Conservation (phyloP, 192 early-diverging fungal species). For the Coemansia sp. region DNA sequence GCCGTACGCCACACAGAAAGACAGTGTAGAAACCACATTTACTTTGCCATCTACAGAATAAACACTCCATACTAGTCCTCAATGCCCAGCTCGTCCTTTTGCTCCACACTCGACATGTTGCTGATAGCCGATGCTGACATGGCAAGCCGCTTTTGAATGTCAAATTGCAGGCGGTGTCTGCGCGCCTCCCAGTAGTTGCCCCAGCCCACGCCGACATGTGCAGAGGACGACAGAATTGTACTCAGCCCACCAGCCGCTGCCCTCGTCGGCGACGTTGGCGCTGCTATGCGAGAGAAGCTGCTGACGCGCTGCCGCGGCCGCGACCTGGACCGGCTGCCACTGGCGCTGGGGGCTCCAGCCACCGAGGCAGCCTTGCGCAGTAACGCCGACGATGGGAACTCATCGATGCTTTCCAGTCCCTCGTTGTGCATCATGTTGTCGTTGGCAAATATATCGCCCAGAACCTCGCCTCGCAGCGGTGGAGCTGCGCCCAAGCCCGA, state of each 20-base stretch:
- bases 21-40: background rate
- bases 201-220: slow-evolving; percentile 52
- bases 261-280: background rate
- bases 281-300: slow-evolving; percentile 35
- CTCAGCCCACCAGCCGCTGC: slow-evolving; percentile 13
- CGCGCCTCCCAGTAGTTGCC: slow-evolving; percentile 55
- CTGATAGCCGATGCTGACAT: slow-evolving; percentile 12
- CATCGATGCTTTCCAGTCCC: background rate
- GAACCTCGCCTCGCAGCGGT: slow-evolving; percentile 17
- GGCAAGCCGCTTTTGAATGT: slow-evolving; percentile 34
- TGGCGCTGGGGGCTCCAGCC: slow-evolving; percentile 22
- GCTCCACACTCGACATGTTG: background rate
- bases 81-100: slow-evolving; percentile 4
- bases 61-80: slow-evolving; percentile 12
- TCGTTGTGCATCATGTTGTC: slow-evolving; percentile 10
- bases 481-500: slow-evolving; percentile 9
- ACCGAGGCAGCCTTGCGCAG: slow-evolving; percentile 45
- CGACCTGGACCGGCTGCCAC: background rate
- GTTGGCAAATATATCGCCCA: slow-evolving; percentile 43
- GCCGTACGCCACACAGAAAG: slow-evolving; percentile 3
- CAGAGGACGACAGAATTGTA: slow-evolving; percentile 32
- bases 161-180: slow-evolving; percentile 34
- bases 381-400: slow-evolving; percentile 28
- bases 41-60: background rate
- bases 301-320: slow-evolving; percentile 28